Evolutionary conservation across 768 basidiomycete species (phyloP).

Genomic region (Jaapia argillacea): DNA sequence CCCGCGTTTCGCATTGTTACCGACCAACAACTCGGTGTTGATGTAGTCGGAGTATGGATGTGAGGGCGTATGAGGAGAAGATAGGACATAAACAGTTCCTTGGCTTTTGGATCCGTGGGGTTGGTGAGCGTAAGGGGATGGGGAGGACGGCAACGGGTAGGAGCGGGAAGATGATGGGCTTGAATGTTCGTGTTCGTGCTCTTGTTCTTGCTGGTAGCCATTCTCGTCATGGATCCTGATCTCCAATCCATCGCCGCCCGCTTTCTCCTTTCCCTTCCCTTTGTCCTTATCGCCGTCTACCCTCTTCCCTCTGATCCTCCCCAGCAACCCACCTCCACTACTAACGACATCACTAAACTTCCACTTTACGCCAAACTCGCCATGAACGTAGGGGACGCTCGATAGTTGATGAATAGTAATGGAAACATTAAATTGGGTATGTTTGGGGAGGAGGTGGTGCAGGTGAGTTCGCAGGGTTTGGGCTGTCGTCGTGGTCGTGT

Average conservation of each 20-base stretch:
- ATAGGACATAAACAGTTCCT: no score
- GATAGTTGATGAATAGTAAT: slow-evolving; percentile 57
- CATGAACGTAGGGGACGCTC: slow-evolving; percentile 61
- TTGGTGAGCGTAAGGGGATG: no score
- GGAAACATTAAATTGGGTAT: slow-evolving; percentile 55
- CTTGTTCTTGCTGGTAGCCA: no score
- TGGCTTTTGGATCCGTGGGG: no score
- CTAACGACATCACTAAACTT: slow-evolving; percentile 52
- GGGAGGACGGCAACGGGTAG: no score
- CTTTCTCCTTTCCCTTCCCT: slow-evolving; percentile 7
- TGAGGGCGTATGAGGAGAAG: no score
- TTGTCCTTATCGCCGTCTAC: slow-evolving; percentile 7
- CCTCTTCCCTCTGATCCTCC: slow-evolving; percentile 25
- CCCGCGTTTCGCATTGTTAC: no score
- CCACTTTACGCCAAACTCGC: slow-evolving; percentile 65
- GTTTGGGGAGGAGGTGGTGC: slow-evolving; percentile 49
- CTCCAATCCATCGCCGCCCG: slow-evolving; percentile 14
- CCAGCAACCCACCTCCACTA: slow-evolving; percentile 28
- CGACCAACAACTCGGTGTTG: no score
- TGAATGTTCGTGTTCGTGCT: no score
- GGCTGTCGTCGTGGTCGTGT: no score
- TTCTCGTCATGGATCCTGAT: background rate
- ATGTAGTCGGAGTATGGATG: no score
- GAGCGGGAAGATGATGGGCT: no score
- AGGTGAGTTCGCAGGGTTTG: slow-evolving; percentile 52